Percentiles rank a stretch among this genome's conserved stretches.
Conservation (phyloP, 495 filamentous ascomycete genomes). For the Bacidia rubella region DNA sequence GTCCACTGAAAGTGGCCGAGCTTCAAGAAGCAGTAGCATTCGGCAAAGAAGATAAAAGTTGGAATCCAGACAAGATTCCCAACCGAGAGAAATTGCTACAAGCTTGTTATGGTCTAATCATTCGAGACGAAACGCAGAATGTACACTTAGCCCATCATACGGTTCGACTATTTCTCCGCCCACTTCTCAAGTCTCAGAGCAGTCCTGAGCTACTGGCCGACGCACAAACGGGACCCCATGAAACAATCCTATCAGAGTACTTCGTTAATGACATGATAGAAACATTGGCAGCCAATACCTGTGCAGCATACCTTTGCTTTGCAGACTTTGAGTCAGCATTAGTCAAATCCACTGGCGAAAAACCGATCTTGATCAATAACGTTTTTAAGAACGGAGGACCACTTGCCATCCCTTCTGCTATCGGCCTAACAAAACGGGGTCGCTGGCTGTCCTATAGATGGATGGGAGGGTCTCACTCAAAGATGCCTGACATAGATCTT, state of each 20-base stretch:
- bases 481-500: neutral
- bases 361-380: neutral
- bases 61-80: constrained; percentile 20
- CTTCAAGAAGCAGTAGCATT: constrained; percentile 25
- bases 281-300: neutral
- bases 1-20: constrained; percentile 24
- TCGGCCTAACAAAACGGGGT: neutral
- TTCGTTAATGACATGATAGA: neutral
- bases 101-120: constrained; percentile 23
- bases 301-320: constrained; percentile 16
- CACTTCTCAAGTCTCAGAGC: constrained; percentile 4
- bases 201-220: too few species aligned
- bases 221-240: too few species aligned
- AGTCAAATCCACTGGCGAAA: neutral
- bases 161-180: constrained; percentile 21
- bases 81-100: constrained; percentile 18
- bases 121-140: constrained; percentile 18
- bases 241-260: neutral
- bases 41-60: constrained; percentile 15
- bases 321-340: constrained; percentile 17
- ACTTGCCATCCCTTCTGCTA: constrained; percentile 1
- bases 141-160: constrained; percentile 27
- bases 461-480: neutral
- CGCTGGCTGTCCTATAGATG: neutral
- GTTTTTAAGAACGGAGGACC: constrained; percentile 5